Base-by-base conservation (phyloP, 805 yeast genomes). In the Phaffomyces opuntiae region DNA sequence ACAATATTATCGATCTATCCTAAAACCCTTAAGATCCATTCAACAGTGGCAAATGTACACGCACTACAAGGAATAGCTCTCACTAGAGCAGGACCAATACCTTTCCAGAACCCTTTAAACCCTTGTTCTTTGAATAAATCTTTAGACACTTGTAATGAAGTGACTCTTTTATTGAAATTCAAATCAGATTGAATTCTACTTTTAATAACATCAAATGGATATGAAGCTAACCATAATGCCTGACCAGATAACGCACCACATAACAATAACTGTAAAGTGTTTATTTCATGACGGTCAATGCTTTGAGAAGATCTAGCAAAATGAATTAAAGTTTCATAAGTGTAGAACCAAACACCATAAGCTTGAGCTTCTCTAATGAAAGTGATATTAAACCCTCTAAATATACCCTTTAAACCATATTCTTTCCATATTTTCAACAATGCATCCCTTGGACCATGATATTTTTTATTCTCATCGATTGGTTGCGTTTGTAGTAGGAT, bases 191-290 rank as follows among this genome's bases (percentile, higher is more conserved):
- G 99, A 63, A 91, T 70, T 49, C 81, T 81, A 27, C 96, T 87
- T 70, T 93, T 93, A 58, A 93, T 69, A 4, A 93, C 93, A 64
- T 93, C 99, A 25, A 90, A 68, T 13, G 98, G 99, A 61, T 90
- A 91, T 14, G 82, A 76, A 24, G 83, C 73, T 14, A 80, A 62
- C 99, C 99, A 91, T 67, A 91, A 56, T 3, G 89, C 75, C 54
- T 89, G 83, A 26, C 99, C 99, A 1, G 96, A 90, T 32, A 83
- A 66, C 2, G 95, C 98, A 52, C 99, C 99, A 62, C 73, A 90
- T 27, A 76, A 50, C 60, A 97, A 87, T 51, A 91, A 73, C 55
- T 84, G 84, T 85, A 89, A 87, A 38, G 93, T 85, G 6, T 96
- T 87, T 31, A 93, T 79, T 38, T 88, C 88, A 9, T 67, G 63